Conservation (phyloP, 306 rosid species). For the Sphenostylis stenocarpa region DNA sequence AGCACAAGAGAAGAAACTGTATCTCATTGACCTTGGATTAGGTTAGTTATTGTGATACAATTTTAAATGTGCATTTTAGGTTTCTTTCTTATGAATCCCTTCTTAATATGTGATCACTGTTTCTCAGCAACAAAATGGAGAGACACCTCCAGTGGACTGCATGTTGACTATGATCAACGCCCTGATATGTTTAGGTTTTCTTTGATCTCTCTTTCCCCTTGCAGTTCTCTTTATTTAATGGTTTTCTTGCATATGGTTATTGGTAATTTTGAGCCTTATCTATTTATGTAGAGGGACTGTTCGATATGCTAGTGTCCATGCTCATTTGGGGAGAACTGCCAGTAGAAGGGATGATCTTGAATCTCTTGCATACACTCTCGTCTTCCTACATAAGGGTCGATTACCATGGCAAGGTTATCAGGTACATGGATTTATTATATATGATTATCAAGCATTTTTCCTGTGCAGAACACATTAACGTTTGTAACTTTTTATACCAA, state of each 20-base stretch:
- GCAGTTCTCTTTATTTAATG: slow-evolving; percentile 15
- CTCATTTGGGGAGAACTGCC: slow-evolving; percentile 97
- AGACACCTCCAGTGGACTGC: slow-evolving; percentile 73
- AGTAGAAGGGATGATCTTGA: slow-evolving; percentile 99
- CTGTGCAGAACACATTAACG: slow-evolving; percentile 1
- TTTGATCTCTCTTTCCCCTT: background rate
- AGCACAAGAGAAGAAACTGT: slow-evolving; percentile 85
- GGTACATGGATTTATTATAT: slow-evolving; percentile 43
- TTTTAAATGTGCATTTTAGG: background rate
- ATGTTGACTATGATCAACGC: slow-evolving; percentile 93
- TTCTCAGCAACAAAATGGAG: slow-evolving; percentile 89
- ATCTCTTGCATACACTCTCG: slow-evolving; percentile 92
- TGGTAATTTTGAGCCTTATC: background rate
- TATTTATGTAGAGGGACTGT: slow-evolving; percentile 75
- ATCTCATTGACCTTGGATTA: slow-evolving; percentile 94
- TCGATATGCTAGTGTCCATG: slow-evolving; percentile 97
- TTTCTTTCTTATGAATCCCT: slow-evolving; percentile 17
- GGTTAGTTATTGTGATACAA: slow-evolving; percentile 50
- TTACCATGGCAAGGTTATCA: slow-evolving; percentile 99
- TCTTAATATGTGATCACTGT: slow-evolving; percentile 10
- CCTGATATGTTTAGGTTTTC: slow-evolving; percentile 94
- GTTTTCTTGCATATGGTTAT: slow-evolving; percentile 6
- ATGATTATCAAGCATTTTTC: slow-evolving; percentile 13
- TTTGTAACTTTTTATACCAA: background rate
- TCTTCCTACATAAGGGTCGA: slow-evolving; percentile 87